These are phyloP conservation scores for Scedosporium aurantiacum DNA, from an alignment of 2,329 filamentous ascomycete species.

Conservation along the genomic window DNA sequence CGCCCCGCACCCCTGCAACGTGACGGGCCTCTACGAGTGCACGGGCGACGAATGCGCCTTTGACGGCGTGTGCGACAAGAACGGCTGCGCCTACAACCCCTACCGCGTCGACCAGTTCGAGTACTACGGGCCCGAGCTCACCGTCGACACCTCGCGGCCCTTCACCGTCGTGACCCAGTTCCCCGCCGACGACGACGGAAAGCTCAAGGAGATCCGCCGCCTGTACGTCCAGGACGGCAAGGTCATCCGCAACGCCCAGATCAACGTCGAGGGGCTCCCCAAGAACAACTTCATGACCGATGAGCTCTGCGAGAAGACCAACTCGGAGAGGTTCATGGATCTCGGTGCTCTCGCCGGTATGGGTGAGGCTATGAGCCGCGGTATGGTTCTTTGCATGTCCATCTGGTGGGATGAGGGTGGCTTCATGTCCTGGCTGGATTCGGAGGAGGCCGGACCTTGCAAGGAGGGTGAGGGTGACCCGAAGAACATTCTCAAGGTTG, in stretches of 20 bases:
- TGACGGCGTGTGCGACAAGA: slow-evolving; percentile 30
- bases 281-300: slow-evolving; percentile 26
- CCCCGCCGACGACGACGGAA: slow-evolving; percentile 23
- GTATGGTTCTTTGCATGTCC: slow-evolving; percentile 40
- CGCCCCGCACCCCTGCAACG: slow-evolving; percentile 38
- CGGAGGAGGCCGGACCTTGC: slow-evolving; percentile 37
- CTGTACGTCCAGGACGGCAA: slow-evolving; percentile 38
- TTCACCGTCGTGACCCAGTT: slow-evolving; percentile 42
- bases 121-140: slow-evolving; percentile 22
- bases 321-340: slow-evolving; percentile 19
- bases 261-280: slow-evolving; percentile 15
- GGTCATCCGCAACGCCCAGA: slow-evolving; percentile 31
- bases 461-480: slow-evolving; percentile 41
- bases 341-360: slow-evolving; percentile 32
- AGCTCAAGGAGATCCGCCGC: slow-evolving; percentile 32
- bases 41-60: slow-evolving; percentile 27
- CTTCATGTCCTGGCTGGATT: slow-evolving; percentile 44
- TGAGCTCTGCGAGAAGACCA: slow-evolving; percentile 21
- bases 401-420: slow-evolving; percentile 43
- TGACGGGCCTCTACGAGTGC: slow-evolving; percentile 31
- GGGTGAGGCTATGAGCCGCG: slow-evolving; percentile 32
- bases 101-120: slow-evolving; percentile 20
- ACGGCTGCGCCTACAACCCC: slow-evolving; percentile 33
- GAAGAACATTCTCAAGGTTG: slow-evolving; percentile 30
- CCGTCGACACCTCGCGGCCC: slow-evolving; percentile 24